Evolutionary conservation across 2,329 filamentous ascomycete genomes (phyloP).

Genomic region (Colletotrichum scovillei): DNA sequence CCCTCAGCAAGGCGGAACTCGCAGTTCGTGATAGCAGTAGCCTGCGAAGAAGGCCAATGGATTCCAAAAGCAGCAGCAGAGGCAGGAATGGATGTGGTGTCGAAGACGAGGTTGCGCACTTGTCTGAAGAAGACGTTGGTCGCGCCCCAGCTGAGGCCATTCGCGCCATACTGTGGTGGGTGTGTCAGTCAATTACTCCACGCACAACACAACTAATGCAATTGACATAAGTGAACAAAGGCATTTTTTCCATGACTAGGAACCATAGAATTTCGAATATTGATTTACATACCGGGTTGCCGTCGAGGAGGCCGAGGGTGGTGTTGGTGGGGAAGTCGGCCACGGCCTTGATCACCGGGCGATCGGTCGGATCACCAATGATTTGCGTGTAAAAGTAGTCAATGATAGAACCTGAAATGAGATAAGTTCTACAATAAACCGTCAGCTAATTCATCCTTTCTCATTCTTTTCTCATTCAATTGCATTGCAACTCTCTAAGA

Average conservation of each 20-base stretch:
- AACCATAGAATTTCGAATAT: not conserved
- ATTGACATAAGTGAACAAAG: not conserved
- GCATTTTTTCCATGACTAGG: not conserved
- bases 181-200: not conserved
- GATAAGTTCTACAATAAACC: slow-evolving; percentile 64
- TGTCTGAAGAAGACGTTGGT: slow-evolving; percentile 72
- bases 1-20: slow-evolving; percentile 62
- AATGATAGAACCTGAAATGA: slow-evolving; percentile 76
- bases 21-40: slow-evolving; percentile 69
- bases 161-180: slow-evolving; percentile 47
- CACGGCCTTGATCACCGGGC: slow-evolving; percentile 66
- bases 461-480: not conserved
- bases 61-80: slow-evolving; percentile 63
- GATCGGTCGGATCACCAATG: slow-evolving; percentile 73
- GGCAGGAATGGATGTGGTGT: slow-evolving; percentile 62
- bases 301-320: slow-evolving; percentile 59
- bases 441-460: not conserved
- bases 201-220: not conserved
- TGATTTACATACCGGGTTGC: slow-evolving; percentile 42
- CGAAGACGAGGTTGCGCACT: slow-evolving; percentile 67
- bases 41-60: slow-evolving; percentile 77
- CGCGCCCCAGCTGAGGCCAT: slow-evolving; percentile 58
- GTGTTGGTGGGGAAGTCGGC: slow-evolving; percentile 53
- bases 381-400: slow-evolving; percentile 86
- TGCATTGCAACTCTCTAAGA: accelerated